Evolutionary conservation across 208 protist species (phyloP), one percentile per base, ranked within the genome.

Genomic region (Leptomonas pyrrhocoris): DNA sequence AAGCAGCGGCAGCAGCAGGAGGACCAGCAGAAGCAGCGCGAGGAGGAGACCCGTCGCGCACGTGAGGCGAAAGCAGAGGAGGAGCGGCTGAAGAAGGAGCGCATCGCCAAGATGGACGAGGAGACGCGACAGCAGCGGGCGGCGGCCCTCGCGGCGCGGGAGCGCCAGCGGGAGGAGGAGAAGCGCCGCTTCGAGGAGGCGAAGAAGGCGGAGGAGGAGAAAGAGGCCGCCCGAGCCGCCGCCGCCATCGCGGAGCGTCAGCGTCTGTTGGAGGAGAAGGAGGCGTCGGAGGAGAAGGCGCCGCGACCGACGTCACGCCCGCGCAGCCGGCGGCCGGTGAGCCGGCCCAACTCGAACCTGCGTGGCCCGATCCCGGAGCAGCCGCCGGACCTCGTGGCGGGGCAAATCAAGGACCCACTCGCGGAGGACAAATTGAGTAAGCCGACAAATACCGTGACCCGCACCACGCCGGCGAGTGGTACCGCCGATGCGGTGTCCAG

Each of bases 321-420:
- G 7, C 77, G 70, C 64, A 83, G 79, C 31, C 84, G 82, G 34
- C 76, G 77, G 34, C 87, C 78, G 16, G 21, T n/a, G 16, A 84
- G 79, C 58, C 78, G 83, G 25, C 73, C 73, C 16, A 36, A 18
- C 30, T 86, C 87, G 30, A 49, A 30, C 15, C 68, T 90, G 43
- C 79, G 84, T 23, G 83, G 79, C 30, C 79, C 60, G 0, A 89
- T 93, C 43, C 84, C 87, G 7, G 81, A 88, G 65, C 87, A 93
- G 75, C 87, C 87, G 28, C 83, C 83, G 30, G 87, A 93, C 50
- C 53, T 83, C 19, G 71, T 66, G 49, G 84, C 70, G 5, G 70
- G 76, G 23, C 61, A 88, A 55, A 77, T 93, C 18, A 73, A 70
- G 58, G 87, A 90, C 61, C 74, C 49, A 1, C 57, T 90, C 46